These are phyloP conservation scores for Trichocomaceae sp. DNA, from an alignment of 2,329 filamentous ascomycete species.

Conservation along the genomic window DNA sequence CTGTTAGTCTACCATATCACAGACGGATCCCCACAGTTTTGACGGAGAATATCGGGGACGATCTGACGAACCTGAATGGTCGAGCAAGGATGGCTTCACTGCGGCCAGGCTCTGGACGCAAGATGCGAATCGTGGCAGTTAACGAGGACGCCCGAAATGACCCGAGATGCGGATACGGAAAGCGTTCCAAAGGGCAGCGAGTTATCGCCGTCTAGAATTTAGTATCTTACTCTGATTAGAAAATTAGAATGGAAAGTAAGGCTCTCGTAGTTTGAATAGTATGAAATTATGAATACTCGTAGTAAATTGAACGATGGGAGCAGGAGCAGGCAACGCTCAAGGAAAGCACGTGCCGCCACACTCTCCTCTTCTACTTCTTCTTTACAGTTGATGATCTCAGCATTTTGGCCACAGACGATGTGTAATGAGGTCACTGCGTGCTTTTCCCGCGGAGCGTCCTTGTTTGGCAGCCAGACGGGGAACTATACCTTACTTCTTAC, in stretches of 20 bases:
- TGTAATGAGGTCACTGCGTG: not conserved
- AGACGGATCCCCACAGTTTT: conserved; percentile 34
- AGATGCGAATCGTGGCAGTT: not conserved
- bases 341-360: not conserved
- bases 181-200: too few species aligned
- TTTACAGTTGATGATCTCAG: not conserved
- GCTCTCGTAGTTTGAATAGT: too few species aligned
- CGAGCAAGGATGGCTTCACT: conserved; percentile 1
- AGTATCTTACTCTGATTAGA: conserved; percentile 1
- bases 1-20: conserved; percentile 20
- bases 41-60: conserved; percentile 35
- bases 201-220: not conserved
- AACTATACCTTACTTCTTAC: too few species aligned
- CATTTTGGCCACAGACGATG: not conserved
- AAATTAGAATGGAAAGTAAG: too few species aligned
- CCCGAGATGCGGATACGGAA: conserved; percentile 11
- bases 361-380: not conserved
- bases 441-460: not conserved
- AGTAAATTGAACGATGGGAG: too few species aligned
- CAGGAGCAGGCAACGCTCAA: too few species aligned
- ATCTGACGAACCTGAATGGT: conserved; percentile 15
- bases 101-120: conserved; percentile 11
- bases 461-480: not conserved
- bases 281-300: too few species aligned
- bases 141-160: conserved; percentile 9